phyloP scores from a whole-genome alignment of 1,284 basidiomycete genomes.

The Puccinia triticina region DNA sequence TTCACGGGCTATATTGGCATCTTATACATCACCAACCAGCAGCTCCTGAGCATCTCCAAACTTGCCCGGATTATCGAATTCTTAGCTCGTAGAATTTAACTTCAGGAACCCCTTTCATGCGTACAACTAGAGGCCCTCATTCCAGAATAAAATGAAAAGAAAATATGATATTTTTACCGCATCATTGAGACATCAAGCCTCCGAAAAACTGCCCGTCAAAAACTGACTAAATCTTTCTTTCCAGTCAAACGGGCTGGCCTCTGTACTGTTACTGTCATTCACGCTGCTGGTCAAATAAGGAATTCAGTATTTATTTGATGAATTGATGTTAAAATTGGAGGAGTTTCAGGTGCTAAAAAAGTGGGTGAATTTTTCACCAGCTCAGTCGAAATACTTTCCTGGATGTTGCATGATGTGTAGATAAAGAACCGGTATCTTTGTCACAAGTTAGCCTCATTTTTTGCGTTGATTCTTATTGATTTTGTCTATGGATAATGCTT shows the following conservation, averaged over 20 bases:
- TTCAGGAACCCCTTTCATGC: too few species aligned
- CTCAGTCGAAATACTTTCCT: neutral
- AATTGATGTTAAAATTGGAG: neutral
- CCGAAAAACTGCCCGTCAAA: neutral
- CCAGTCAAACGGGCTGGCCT: neutral
- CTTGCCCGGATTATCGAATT: too few species aligned
- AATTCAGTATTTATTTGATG: slow-evolving; percentile 3
- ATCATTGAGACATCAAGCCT: slow-evolving; percentile 22
- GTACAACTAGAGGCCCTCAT: too few species aligned
- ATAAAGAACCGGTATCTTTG: neutral
- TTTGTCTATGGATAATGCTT: neutral
- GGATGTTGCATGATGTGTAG: neutral
- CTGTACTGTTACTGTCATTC: neutral
- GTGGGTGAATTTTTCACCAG: neutral
- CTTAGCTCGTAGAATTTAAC: too few species aligned
- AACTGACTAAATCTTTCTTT: neutral
- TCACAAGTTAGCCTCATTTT: too few species aligned
- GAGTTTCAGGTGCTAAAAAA: slow-evolving; percentile 9
- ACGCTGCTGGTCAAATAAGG: slow-evolving; percentile 29
- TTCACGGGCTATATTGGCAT: too few species aligned
- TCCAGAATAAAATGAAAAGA: neutral
- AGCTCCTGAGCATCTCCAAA: too few species aligned
- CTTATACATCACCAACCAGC: too few species aligned
- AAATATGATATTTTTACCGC: neutral
- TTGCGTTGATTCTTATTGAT: neutral